These are phyloP conservation scores for Xerophyta viscosa DNA, from an alignment of 106 monocot species.

Conservation along the genomic window DNA sequence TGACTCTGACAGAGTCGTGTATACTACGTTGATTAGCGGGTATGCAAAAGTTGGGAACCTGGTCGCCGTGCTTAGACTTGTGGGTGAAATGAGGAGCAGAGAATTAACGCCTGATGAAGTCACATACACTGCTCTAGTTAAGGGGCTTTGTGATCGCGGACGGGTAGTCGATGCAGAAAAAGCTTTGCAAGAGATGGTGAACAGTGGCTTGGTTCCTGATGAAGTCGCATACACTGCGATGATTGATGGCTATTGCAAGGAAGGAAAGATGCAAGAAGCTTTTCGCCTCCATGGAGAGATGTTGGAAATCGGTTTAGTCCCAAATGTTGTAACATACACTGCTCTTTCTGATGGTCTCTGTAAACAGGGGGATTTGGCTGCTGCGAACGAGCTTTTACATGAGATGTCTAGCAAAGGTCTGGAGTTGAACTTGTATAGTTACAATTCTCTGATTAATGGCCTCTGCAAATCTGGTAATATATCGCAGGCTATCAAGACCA, in stretches of 20 bases:
- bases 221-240: conserved; percentile 62
- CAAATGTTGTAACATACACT: conserved; percentile 90
- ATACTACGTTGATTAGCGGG: conserved; percentile 68
- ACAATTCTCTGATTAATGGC: conserved; percentile 91
- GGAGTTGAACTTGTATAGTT: conserved; percentile 60
- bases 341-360: conserved; percentile 90
- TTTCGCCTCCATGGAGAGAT: conserved; percentile 72
- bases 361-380: conserved; percentile 69
- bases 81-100: conserved; percentile 57
- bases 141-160: conserved; percentile 47
- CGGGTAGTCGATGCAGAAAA: conserved; percentile 44
- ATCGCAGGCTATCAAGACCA: conserved; percentile 71
- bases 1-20: conserved; percentile 53
- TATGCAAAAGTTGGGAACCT: conserved; percentile 45
- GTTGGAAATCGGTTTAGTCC: conserved; percentile 46
- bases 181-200: conserved; percentile 56
- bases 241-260: conserved; percentile 77
- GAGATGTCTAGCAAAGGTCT: conserved; percentile 67
- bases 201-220: conserved; percentile 49
- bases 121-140: conserved; percentile 69
- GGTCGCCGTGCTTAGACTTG: conserved; percentile 17
- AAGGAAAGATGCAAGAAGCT: conserved; percentile 59
- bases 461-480: conserved; percentile 84
- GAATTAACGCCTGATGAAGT: conserved; percentile 36
- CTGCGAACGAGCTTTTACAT: conserved; percentile 91